phyloP scores from a whole-genome alignment of 1,284 basidiomycete species.

The Caloboletus firmus region DNA sequence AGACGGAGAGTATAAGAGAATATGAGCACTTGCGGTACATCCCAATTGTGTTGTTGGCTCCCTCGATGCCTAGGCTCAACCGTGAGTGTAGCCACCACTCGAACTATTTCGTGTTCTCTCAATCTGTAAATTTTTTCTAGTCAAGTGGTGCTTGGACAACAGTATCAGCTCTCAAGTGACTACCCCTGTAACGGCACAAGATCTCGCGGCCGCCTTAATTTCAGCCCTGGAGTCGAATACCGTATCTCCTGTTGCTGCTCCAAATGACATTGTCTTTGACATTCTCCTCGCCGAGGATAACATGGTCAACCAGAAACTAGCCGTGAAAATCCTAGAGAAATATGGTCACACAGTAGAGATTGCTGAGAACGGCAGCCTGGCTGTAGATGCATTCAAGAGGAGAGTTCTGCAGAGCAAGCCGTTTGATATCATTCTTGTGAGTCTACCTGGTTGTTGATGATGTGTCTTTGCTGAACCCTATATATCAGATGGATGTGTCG shows the following conservation, averaged over 20 bases:
- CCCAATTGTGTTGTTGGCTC: constrained; percentile 92
- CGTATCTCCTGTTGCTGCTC: constrained; percentile 75
- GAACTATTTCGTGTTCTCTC: constrained; percentile 3
- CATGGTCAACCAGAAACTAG: constrained; percentile 95
- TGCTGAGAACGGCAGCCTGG: constrained; percentile 94
- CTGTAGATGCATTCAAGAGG: constrained; percentile 86
- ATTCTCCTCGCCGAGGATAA: constrained; percentile 99
- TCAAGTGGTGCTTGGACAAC: constrained; percentile 90
- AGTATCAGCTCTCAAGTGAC: constrained; percentile 91
- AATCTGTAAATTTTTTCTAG: constrained; percentile 40
- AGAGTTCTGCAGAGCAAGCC: constrained; percentile 69
- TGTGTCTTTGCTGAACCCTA: neutral
- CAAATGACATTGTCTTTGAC: constrained; percentile 85
- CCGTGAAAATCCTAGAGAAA: constrained; percentile 96
- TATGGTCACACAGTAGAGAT: constrained; percentile 97
- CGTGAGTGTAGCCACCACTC: constrained; percentile 46
- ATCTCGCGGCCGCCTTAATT: constrained; percentile 89
- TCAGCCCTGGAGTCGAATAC: constrained; percentile 94
- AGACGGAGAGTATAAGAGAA: constrained; percentile 89
- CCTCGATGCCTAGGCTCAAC: constrained; percentile 71
- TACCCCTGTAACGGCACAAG: constrained; percentile 85
- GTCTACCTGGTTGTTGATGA: constrained; percentile 29
- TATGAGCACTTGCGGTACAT: constrained; percentile 96
- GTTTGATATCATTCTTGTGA: constrained; percentile 84
- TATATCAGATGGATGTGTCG: constrained; percentile 89